A percentile compares a stretch with the other conserved stretches of the same genome.
phyloP scores from a whole-genome alignment of 2,329 filamentous ascomycete species.

The Rutstroemia sp. region DNA sequence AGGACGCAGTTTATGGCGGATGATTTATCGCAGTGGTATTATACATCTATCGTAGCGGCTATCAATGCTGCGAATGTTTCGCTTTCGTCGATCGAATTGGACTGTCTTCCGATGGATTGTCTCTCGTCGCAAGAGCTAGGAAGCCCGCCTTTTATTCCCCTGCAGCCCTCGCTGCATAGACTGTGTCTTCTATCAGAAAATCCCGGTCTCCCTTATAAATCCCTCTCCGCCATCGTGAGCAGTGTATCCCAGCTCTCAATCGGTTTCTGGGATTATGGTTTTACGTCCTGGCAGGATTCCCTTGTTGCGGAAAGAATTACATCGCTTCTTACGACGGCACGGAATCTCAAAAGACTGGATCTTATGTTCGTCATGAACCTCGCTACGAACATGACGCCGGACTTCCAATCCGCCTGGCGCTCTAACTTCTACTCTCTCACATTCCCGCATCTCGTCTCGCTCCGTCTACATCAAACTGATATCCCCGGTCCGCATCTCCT shows the following conservation, averaged over 20 bases:
- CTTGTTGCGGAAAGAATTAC: constrained; percentile 1
- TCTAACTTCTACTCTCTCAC: background rate
- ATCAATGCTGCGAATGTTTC: background rate
- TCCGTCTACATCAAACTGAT: constrained; percentile 8
- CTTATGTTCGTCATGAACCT: constrained; percentile 9
- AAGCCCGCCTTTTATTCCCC: background rate
- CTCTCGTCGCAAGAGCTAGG: constrained; percentile 1
- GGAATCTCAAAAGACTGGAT: background rate
- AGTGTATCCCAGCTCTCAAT: constrained; percentile 1
- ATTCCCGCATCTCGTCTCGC: background rate
- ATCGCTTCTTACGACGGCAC: background rate
- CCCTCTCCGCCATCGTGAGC: background rate
- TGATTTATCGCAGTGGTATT: constrained; percentile 9
- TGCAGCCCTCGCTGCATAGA: constrained; percentile 3
- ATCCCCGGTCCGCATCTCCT: background rate
- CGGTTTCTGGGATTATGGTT: constrained; percentile 8
- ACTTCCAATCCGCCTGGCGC: constrained; percentile 4
- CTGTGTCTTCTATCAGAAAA: background rate
- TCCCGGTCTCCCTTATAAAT: constrained; percentile 1
- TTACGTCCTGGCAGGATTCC: constrained; percentile 1
- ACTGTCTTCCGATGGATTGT: constrained; percentile 6
- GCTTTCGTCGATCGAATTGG: background rate
- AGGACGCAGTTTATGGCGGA: constrained; percentile 6
- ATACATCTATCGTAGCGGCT: constrained; percentile 4
- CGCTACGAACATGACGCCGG: constrained; percentile 1